Conservation (phyloP, 108 stramenopile species). For the Bacterosira constricta region DNA sequence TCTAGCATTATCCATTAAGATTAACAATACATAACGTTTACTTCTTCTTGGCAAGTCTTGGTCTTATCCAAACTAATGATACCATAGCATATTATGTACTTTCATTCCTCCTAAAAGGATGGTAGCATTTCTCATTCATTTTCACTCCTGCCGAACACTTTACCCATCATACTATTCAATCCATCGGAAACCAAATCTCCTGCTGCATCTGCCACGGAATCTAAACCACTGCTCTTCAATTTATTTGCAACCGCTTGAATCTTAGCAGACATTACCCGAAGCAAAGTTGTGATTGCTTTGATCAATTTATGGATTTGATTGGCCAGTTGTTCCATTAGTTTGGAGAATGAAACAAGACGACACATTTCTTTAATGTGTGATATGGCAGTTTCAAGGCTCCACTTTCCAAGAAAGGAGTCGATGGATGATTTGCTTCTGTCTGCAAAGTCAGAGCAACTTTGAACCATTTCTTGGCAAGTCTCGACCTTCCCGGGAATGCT, state of each 20-base stretch:
- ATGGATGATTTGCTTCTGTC: slow-evolving; percentile 24
- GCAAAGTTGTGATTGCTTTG: slow-evolving; percentile 4
- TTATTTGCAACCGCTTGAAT: slow-evolving; percentile 3
- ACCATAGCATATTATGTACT: no score
- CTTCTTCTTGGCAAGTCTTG: no score
- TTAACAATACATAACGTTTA: no score
- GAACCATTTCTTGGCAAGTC: slow-evolving; percentile 48
- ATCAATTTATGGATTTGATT: slow-evolving; percentile 12
- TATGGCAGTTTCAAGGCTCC: slow-evolving; percentile 56
- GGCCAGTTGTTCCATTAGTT: slow-evolving; percentile 18
- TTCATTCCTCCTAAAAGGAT: neutral
- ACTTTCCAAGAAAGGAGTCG: slow-evolving; percentile 43
- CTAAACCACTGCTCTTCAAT: neutral
- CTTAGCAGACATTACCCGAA: neutral
- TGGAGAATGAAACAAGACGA: slow-evolving; percentile 32
- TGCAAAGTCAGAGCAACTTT: slow-evolving; percentile 18
- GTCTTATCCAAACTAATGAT: no score
- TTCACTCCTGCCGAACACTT: neutral
- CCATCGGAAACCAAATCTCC: slow-evolving; percentile 18
- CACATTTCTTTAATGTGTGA: slow-evolving; percentile 51
- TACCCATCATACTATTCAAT: neutral
- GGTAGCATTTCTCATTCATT: neutral
- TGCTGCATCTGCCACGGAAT: slow-evolving; percentile 6
- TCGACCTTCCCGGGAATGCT: slow-evolving; percentile 35
- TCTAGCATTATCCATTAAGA: no score